These are phyloP conservation scores for Pseudocercospora fuligena DNA, from an alignment of 2,329 filamentous ascomycete species.

Conservation along the genomic window DNA sequence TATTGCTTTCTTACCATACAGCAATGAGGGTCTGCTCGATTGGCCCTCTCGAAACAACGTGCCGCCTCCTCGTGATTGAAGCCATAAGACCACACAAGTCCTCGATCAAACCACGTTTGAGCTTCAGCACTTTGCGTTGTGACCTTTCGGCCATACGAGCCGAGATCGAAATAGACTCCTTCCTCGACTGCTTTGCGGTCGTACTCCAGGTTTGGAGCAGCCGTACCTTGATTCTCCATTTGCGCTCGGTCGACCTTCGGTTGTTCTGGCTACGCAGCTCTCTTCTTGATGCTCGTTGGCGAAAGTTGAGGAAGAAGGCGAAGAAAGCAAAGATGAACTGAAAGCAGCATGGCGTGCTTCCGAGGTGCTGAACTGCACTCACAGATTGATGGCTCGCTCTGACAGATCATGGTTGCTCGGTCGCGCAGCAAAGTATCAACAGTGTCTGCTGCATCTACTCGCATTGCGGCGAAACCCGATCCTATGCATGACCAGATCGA, in stretches of 20 bases:
- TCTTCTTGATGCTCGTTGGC: neutral
- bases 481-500: neutral
- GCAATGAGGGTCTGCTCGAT: slow-evolving; percentile 58
- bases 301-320: neutral
- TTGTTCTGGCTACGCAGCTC: neutral
- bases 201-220: neutral
- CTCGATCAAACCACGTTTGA: slow-evolving; percentile 72
- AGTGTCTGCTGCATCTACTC: neutral
- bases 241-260: no score
- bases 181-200: slow-evolving; percentile 1
- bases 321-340: neutral
- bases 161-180: slow-evolving; percentile 59
- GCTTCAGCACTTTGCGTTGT: slow-evolving; percentile 58
- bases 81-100: slow-evolving; percentile 73
- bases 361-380: neutral
- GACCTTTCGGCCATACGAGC: slow-evolving; percentile 60
- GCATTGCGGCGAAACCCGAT: neutral
- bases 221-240: slow-evolving; percentile 1
- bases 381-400: neutral
- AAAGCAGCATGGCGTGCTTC: neutral
- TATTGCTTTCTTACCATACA: slow-evolving; percentile 49
- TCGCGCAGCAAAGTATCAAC: neutral
- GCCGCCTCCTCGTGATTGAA: slow-evolving; percentile 78
- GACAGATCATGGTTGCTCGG: neutral
- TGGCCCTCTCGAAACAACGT: slow-evolving; percentile 66